Evolutionary conservation across 768 basidiomycete genomes (phyloP).

Genomic region (Tylopilus rubrobrunneus): DNA sequence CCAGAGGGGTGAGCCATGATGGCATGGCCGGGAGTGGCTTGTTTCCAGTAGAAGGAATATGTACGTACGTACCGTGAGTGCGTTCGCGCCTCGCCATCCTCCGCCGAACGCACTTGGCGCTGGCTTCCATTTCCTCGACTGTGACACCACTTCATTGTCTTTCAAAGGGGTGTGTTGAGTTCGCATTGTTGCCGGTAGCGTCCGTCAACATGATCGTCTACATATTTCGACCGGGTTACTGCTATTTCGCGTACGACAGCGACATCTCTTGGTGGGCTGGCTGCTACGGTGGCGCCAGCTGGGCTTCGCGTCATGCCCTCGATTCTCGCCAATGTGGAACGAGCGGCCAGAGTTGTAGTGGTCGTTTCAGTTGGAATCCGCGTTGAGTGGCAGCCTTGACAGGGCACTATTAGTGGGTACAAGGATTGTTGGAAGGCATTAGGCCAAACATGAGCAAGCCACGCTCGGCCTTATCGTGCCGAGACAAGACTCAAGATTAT

Average conservation of each 20-base stretch:
- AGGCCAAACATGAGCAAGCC: no score
- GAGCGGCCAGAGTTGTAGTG: conserved; percentile 21
- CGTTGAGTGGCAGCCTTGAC: conserved; percentile 22
- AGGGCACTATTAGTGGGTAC: conserved; percentile 2
- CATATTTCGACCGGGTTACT: conserved; percentile 20
- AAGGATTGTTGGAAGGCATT: no score
- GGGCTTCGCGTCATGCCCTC: conserved; percentile 21
- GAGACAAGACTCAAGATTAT: no score
- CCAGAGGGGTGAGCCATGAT: conserved; percentile 19
- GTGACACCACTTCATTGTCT: background rate
- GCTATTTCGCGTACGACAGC: conserved; percentile 10
- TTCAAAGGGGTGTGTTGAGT: conserved; percentile 23
- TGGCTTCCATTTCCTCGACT: no score
- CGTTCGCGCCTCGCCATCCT: no score
- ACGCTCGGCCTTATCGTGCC: no score
- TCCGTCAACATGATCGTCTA: conserved; percentile 12
- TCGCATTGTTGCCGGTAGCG: conserved; percentile 11
- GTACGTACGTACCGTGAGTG: conserved; percentile 14
- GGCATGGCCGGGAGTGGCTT: conserved; percentile 9
- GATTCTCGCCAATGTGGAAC: conserved; percentile 19
- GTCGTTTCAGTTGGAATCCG: conserved; percentile 26
- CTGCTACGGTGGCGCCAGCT: conserved; percentile 2
- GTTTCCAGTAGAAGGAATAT: conserved; percentile 21
- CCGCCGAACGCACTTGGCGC: no score
- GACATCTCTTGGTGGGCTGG: conserved; percentile 17